A percentile compares a stretch with the other conserved stretches of the same genome.
phyloP scores from a whole-genome alignment of 2,329 filamentous ascomycete species.

The Colletotrichum phormii region DNA sequence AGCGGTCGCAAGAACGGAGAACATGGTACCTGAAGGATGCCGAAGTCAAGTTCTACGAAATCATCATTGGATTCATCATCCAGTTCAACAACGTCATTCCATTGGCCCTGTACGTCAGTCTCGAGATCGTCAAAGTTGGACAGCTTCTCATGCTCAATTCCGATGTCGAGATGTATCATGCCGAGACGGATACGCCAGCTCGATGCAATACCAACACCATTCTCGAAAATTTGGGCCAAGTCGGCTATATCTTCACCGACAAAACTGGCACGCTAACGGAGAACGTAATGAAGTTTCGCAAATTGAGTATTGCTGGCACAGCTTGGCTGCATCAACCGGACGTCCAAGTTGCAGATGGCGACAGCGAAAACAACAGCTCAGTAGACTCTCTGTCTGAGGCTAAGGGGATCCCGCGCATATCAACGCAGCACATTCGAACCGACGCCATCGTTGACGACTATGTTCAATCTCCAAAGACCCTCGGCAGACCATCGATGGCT shows the following conservation, averaged over 20 bases:
- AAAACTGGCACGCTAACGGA: constrained; percentile 96
- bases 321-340: constrained; percentile 89
- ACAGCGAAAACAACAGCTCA: background rate
- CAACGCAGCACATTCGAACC: constrained; percentile 10
- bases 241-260: constrained; percentile 91
- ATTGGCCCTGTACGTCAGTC: constrained; percentile 87
- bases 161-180: constrained; percentile 93
- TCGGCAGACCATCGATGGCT: constrained; percentile 40
- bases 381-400: constrained; percentile 9
- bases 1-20: constrained; percentile 70
- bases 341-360: constrained; percentile 55
- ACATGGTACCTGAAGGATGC: constrained; percentile 83
- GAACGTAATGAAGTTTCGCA: constrained; percentile 95
- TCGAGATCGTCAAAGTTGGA: constrained; percentile 87
- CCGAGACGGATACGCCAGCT: constrained; percentile 84
- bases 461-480: constrained; percentile 10
- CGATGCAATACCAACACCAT: constrained; percentile 95
- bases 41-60: constrained; percentile 80
- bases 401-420: constrained; percentile 9
- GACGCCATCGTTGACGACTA: constrained; percentile 9
- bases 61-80: constrained; percentile 91
- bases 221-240: constrained; percentile 91
- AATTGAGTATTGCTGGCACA: constrained; percentile 88
- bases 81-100: constrained; percentile 98
- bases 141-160: constrained; percentile 82